A percentile compares a stretch with the other conserved stretches of the same genome.
Conservation (phyloP, 2,329 filamentous ascomycete species). For the Aureobasidium namibiae region DNA sequence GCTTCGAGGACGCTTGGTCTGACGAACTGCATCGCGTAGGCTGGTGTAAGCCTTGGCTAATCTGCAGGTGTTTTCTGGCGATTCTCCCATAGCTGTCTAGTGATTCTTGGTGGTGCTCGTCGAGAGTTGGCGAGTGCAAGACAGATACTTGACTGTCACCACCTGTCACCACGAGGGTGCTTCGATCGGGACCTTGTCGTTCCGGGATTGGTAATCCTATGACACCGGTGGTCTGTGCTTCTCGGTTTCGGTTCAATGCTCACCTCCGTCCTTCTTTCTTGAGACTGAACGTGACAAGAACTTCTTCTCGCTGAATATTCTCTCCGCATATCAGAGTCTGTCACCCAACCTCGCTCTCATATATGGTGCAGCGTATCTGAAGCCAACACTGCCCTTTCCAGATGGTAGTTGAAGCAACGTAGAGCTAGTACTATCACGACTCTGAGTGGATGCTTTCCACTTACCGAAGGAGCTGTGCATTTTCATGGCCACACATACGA, state of each 20-base stretch:
- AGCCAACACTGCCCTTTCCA: too few species aligned
- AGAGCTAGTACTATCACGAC: too few species aligned
- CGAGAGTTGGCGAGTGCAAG: background rate
- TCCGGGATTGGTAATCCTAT: slow-evolving; percentile 7
- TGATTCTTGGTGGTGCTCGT: background rate
- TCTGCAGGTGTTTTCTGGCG: background rate
- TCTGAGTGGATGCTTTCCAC: too few species aligned
- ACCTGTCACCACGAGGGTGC: slow-evolving; percentile 6
- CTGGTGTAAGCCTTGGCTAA: background rate
- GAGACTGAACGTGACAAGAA: background rate
- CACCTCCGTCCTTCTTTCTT: background rate
- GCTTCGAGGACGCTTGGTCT: background rate
- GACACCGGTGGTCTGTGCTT: slow-evolving; percentile 1
- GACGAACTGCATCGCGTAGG: background rate
- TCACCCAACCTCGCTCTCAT: too few species aligned
- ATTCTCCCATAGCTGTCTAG: background rate
- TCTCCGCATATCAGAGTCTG: too few species aligned
- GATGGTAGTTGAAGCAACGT: too few species aligned
- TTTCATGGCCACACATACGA: too few species aligned
- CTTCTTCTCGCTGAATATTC: background rate
- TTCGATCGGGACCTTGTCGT: background rate
- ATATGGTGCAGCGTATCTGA: too few species aligned
- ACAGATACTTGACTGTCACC: background rate
- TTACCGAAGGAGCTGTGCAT: too few species aligned
- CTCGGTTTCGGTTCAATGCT: background rate